Base-by-base conservation (phyloP, 2,329 filamentous ascomycete species). In the Phialemonium atrogriseum region DNA sequence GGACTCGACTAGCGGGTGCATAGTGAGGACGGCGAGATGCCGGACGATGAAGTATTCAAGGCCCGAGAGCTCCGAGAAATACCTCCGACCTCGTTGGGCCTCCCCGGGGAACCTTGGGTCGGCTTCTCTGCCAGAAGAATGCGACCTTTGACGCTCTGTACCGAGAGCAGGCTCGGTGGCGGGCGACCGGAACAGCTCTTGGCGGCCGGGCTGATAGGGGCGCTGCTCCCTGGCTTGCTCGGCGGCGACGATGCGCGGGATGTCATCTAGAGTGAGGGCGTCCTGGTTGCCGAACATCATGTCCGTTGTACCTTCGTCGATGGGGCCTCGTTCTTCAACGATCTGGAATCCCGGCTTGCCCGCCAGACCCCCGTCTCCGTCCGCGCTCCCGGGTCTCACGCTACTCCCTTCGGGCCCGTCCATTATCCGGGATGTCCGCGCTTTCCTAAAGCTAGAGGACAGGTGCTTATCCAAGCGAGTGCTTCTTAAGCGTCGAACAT, bases 21-120 rank as follows among this genome's bases (percentile, higher is more conserved):
- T 94, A 1, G 85, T 89, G 37, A 98, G 66, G 5, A 98, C 91
- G 8, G 91, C 91, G 35, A 96, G 77, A 48, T 96, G 89, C 16
- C 91, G 81, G 27, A 96, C 84, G 47, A 96, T 96, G 56, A 98
- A 96, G 53, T 95, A 96, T 52, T 98, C 91, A 18, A 98, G 66
- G 1, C 85, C 87, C 3, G 91, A 94, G 5, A 98, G 71, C 52
- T 98, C 91, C 0, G 91, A 95, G 54, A 98, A 98, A 60, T 94
- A 98, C 46, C 80, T 84, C 50, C 89, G 85, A 2, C 69, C 59
- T 31, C 61, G 69, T 37, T 70, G 65, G 5, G 72, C 66, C 20
- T 82, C 77, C 7, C 51, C 58, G 32, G 49, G 44, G 14, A 57
- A 48, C 18, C 74, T 73, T 5, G 66, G 48, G 13, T 71, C 68